phyloP scores from a whole-genome alignment of 768 basidiomycete species.

The Dentipellis fragilis region DNA sequence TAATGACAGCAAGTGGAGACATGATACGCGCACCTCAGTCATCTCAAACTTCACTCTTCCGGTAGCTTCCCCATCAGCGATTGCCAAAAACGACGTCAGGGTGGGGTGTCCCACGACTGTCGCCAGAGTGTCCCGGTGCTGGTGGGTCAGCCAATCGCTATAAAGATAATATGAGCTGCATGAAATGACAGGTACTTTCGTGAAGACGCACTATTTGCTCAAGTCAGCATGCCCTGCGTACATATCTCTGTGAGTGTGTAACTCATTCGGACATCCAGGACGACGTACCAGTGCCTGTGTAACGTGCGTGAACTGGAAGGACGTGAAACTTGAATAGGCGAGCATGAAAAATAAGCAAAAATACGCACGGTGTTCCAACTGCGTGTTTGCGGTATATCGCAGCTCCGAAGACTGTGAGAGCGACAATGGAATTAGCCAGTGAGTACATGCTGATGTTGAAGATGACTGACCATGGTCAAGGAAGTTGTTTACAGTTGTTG shows the following conservation, averaged over 20 bases:
- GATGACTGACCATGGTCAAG: slow-evolving; percentile 13
- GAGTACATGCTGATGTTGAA: slow-evolving; percentile 6
- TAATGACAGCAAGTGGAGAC: neutral
- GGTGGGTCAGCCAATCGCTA: slow-evolving; percentile 97
- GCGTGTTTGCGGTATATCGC: slow-evolving; percentile 92
- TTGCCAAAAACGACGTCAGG: slow-evolving; percentile 75
- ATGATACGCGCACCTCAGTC: slow-evolving; percentile 64
- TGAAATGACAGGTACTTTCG: neutral
- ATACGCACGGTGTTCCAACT: slow-evolving; percentile 82
- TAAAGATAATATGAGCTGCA: slow-evolving; percentile 9
- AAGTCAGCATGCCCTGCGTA: slow-evolving; percentile 83
- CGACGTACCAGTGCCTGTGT: slow-evolving; percentile 83
- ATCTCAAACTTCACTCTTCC: slow-evolving; percentile 89
- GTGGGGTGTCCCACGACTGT: slow-evolving; percentile 90
- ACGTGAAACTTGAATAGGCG: slow-evolving; percentile 9
- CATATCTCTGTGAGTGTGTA: slow-evolving; percentile 9
- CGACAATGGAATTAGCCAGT: neutral
- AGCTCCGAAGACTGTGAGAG: slow-evolving; percentile 71
- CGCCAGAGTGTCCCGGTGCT: slow-evolving; percentile 90
- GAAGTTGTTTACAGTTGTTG: slow-evolving; percentile 1
- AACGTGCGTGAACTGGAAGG: slow-evolving; percentile 79
- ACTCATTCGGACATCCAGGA: neutral
- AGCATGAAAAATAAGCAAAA: neutral
- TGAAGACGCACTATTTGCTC: slow-evolving; percentile 75
- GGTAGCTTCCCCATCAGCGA: slow-evolving; percentile 91